These are phyloP conservation scores for Rhodotorula sphaerocarpa DNA, from an alignment of 768 basidiomycete genomes.

Conservation along the genomic window DNA sequence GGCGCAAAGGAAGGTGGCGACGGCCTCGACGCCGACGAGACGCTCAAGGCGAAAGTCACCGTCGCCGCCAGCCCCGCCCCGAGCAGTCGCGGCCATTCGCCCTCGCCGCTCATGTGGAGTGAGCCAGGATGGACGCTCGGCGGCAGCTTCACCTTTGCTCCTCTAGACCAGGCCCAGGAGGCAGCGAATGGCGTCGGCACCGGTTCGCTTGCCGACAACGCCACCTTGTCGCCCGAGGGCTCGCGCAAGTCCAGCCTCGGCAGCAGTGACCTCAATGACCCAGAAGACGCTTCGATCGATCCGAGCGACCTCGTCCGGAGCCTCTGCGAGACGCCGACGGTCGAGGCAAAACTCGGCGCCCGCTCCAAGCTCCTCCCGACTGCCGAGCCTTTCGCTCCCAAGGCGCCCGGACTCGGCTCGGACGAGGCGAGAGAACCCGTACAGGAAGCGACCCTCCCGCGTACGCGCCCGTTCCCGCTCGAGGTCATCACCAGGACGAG, in stretches of 20 bases:
- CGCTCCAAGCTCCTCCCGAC: constrained; percentile 28
- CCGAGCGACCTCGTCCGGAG: not conserved
- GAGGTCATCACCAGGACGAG: not conserved
- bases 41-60: not conserved
- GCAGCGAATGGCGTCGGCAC: too few relatives aligned
- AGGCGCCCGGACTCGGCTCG: not conserved
- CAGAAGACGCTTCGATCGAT: too few relatives aligned
- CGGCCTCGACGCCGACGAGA: not conserved
- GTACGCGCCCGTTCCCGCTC: not conserved
- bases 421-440: too few relatives aligned
- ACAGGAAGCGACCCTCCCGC: not conserved
- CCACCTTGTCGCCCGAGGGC: too few relatives aligned
- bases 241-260: not conserved
- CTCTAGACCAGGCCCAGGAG: not conserved
- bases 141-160: constrained; percentile 14
- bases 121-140: constrained; percentile 12
- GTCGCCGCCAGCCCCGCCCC: not conserved
- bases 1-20: not conserved
- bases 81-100: not conserved
- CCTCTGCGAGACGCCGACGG: not conserved
- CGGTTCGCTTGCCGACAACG: not conserved
- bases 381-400: constrained; percentile 27
- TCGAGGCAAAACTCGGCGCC: not conserved
- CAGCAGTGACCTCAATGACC: not conserved
- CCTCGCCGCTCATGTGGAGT: constrained; percentile 15